A percentile compares a stretch with the other conserved stretches of the same genome.
These are phyloP conservation scores for Puya raimondii DNA, from an alignment of 176 grass and related monocot species.

Conservation along the genomic window DNA sequence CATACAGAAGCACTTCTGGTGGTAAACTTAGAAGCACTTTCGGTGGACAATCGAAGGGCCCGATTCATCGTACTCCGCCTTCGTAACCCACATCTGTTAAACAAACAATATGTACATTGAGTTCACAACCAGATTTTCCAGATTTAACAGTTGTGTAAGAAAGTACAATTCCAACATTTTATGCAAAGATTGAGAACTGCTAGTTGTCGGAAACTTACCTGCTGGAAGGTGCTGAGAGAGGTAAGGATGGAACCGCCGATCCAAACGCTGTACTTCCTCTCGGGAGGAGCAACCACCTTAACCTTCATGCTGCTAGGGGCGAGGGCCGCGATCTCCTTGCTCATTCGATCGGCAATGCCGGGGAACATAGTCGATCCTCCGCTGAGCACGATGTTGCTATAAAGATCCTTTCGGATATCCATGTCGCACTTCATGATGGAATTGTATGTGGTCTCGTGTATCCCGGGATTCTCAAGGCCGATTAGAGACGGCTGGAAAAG, in stretches of 20 bases:
- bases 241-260: conserved; percentile 82
- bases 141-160: too few relatives aligned
- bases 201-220: conserved; percentile 26
- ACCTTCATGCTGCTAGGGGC: conserved; percentile 87
- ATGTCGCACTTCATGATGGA: conserved; percentile 96
- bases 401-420: conserved; percentile 81
- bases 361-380: conserved; percentile 89
- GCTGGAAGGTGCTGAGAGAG: conserved; percentile 81
- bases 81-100: conserved; percentile 78
- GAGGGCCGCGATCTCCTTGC: conserved; percentile 71
- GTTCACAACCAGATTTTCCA: neutral
- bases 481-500: conserved; percentile 72
- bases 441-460: conserved; percentile 84
- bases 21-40: conserved; percentile 58
- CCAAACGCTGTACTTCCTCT: conserved; percentile 91
- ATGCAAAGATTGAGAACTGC: too few relatives aligned
- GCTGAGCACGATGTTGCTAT: conserved; percentile 69
- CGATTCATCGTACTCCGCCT: conserved; percentile 74
- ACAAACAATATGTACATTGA: neutral
- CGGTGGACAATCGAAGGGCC: conserved; percentile 69
- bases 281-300: conserved; percentile 77
- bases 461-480: conserved; percentile 66
- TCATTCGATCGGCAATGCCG: conserved; percentile 76
- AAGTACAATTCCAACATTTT: too few relatives aligned
- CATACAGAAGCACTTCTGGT: conserved; percentile 2